Percentiles rank a stretch among this genome's conserved stretches.
phyloP scores from a whole-genome alignment of 1,284 basidiomycete species.

The Termitomyces sp. region DNA sequence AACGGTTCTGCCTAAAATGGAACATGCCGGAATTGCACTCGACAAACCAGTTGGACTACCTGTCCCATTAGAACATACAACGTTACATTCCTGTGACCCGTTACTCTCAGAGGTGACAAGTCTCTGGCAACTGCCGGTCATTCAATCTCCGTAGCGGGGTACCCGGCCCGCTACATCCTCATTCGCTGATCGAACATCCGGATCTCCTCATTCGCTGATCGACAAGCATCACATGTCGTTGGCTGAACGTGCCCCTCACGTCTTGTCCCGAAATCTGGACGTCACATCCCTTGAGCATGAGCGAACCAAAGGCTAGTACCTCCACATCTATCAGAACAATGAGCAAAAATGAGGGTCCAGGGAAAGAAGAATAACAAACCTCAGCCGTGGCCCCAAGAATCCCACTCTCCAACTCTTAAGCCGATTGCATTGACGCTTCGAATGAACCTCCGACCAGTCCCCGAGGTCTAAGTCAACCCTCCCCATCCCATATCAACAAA shows the following conservation, averaged over 20 bases:
- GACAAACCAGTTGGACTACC: no score
- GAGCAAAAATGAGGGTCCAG: background rate
- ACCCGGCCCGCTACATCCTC: no score
- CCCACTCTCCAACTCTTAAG: conserved; percentile 68
- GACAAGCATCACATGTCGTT: conserved; percentile 87
- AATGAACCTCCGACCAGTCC: conserved; percentile 64
- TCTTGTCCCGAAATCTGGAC: conserved; percentile 88
- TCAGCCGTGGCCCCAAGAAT: conserved; percentile 89
- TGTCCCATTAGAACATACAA: no score
- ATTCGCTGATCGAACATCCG: no score
- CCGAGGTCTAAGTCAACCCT: background rate
- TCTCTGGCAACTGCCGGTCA: no score
- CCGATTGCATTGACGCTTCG: conserved; percentile 71
- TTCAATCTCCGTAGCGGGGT: no score
- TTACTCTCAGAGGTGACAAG: no score
- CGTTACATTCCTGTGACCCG: no score
- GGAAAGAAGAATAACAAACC: conserved; percentile 32
- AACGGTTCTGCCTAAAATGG: no score
- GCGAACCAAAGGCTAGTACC: conserved; percentile 81
- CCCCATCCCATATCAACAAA: background rate
- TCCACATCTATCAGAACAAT: conserved; percentile 20
- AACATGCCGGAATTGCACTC: no score
- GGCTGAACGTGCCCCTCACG: conserved; percentile 85
- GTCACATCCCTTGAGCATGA: conserved; percentile 76
- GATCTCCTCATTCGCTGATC: conserved; percentile 77